Percentiles rank a stretch among this genome's conserved stretches.
phyloP scores from a whole-genome alignment of 345 rosid species.

The Ceriops zippeliana region DNA sequence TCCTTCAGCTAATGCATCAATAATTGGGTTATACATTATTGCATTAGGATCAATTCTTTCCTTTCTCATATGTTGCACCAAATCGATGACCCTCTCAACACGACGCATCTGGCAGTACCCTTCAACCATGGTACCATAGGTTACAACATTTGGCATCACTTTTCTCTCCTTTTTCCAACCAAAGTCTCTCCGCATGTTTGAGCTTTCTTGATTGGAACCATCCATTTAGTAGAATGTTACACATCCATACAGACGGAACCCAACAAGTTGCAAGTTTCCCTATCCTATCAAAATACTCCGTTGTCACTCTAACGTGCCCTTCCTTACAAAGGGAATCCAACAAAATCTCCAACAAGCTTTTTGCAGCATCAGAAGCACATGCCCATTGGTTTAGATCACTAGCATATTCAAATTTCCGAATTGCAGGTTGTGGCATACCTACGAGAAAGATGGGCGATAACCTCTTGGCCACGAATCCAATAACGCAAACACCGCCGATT shows the following conservation, averaged over 20 bases:
- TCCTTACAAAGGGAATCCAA: conserved; percentile 86
- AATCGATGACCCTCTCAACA: conserved; percentile 57
- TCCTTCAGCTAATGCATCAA: conserved; percentile 73
- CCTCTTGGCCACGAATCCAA: not conserved
- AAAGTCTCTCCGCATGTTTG: conserved; percentile 64
- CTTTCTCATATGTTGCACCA: conserved; percentile 65
- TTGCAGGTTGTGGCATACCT: conserved; percentile 67
- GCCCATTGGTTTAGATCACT: conserved; percentile 29
- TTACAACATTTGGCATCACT: conserved; percentile 57
- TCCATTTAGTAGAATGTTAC: conserved; percentile 74
- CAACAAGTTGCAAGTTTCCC: conserved; percentile 36
- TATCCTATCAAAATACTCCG: conserved; percentile 40
- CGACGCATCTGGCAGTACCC: conserved; percentile 71
- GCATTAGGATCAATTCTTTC: conserved; percentile 56
- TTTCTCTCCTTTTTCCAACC: conserved; percentile 52
- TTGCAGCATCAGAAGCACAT: conserved; percentile 29
- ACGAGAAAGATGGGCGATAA: conserved; percentile 11
- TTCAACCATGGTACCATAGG: conserved; percentile 76
- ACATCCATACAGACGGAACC: conserved; percentile 55
- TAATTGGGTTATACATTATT: conserved; percentile 60
- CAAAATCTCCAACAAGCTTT: conserved; percentile 53
- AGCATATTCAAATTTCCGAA: conserved; percentile 61
- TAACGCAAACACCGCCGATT: not conserved
- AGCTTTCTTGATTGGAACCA: conserved; percentile 72
- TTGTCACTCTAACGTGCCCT: conserved; percentile 59